phyloP scores from a whole-genome alignment of 140 eudicot genomes.

The Oenanthe javanica region DNA sequence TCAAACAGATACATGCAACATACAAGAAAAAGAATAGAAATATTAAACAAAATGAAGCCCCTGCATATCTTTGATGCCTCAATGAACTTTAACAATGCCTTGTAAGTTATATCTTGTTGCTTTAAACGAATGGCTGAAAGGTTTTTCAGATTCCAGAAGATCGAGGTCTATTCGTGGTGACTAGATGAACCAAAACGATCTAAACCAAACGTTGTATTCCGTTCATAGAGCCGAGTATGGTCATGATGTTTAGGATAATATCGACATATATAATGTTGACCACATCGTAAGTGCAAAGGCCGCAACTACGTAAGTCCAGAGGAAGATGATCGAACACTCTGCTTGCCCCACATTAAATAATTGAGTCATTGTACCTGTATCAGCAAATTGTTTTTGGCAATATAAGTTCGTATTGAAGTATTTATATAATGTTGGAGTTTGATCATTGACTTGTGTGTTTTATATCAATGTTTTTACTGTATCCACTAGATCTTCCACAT shows the following conservation, averaged over 20 bases:
- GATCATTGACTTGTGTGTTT: not conserved
- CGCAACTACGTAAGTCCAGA: slow-evolving; percentile 84
- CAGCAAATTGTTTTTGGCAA: not conserved
- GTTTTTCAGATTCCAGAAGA: not conserved
- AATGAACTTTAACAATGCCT: not conserved
- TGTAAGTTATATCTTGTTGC: not conserved
- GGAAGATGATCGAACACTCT: slow-evolving; percentile 79
- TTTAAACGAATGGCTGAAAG: not conserved
- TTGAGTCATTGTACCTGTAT: slow-evolving; percentile 88
- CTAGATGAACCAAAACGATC: not conserved
- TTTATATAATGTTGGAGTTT: not conserved
- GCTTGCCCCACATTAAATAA: slow-evolving; percentile 79
- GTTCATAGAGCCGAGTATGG: not conserved
- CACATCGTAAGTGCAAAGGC: slow-evolving; percentile 64
- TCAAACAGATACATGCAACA: not conserved
- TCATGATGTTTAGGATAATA: slow-evolving; percentile 26
- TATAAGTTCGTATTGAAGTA: not conserved
- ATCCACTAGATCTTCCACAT: not conserved
- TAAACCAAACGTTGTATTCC: not conserved
- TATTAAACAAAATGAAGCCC: not conserved
- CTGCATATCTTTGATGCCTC: not conserved
- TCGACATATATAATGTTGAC: slow-evolving; percentile 85
- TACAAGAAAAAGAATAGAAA: not conserved
- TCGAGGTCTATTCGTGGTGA: not conserved
- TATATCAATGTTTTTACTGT: not conserved